Percentiles rank a stretch among this genome's conserved stretches.
Evolutionary conservation across 2,329 filamentous ascomycete genomes (phyloP).

Genomic region (Exutisphaerella laricina): DNA sequence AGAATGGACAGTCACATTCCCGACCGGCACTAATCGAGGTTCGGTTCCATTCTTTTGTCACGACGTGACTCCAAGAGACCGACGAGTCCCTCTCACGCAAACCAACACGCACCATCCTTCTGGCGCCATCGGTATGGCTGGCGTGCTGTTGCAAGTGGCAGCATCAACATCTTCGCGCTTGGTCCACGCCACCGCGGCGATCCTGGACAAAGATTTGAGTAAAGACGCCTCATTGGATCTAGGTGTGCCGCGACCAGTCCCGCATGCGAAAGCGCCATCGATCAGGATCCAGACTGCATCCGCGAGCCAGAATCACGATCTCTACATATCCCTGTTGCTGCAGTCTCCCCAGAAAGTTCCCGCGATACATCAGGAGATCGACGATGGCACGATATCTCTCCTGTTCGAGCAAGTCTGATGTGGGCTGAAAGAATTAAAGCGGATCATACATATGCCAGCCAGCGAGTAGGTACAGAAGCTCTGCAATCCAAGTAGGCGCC

Average conservation of each 20-base stretch:
- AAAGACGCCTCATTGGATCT: conserved; percentile 10
- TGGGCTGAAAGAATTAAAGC: too few relatives aligned
- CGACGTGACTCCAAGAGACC: conserved; percentile 53
- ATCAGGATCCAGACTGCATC: conserved; percentile 14
- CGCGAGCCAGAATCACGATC: conserved; percentile 6
- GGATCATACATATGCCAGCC: too few relatives aligned
- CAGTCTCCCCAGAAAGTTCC: conserved; percentile 9
- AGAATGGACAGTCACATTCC: conserved; percentile 55
- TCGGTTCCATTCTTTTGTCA: conserved; percentile 61
- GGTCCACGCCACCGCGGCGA: conserved; percentile 16
- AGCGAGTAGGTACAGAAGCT: too few relatives aligned
- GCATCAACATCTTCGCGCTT: conserved; percentile 11
- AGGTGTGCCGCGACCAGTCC: conserved; percentile 11
- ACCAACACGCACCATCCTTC: conserved; percentile 45
- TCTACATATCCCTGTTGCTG: conserved; percentile 16
- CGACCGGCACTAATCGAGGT: conserved; percentile 43
- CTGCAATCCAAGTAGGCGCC: too few relatives aligned
- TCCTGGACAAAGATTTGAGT: conserved; percentile 14
- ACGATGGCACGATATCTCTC: conserved; percentile 14
- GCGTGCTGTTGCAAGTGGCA: conserved; percentile 30
- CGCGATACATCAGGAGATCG: conserved; percentile 16
- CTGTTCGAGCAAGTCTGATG: too few relatives aligned
- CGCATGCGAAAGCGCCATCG: conserved; percentile 11
- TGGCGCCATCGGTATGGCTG: conserved; percentile 48
- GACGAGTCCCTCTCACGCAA: conserved; percentile 49